Base-by-base conservation (phyloP, 1,139 yeast genomes). In the Diutina sp. region DNA sequence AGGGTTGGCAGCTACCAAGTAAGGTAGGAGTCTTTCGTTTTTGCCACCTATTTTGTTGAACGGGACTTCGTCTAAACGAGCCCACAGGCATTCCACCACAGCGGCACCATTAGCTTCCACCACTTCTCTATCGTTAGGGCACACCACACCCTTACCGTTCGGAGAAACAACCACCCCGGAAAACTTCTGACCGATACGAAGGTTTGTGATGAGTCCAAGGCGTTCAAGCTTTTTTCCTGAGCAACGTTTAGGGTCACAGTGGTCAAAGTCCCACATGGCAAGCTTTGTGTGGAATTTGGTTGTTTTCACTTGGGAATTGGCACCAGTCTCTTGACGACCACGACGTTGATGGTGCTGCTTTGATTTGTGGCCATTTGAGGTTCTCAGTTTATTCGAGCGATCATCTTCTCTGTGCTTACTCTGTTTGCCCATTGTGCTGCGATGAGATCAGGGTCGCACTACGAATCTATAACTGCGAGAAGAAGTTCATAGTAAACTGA, bases 1-100 rank as follows among this genome's bases (percentile, higher is more conserved):
- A 21, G 97, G 95, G 66, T 93, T 93, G 0, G 98, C 97, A 2
- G 99, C 99, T 4, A 93, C 95, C 58, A 93, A 73, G 65, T 91
- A 93, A 0, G 99, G 99, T 59, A 93, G 72, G 28, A 93, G 73
- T 56, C 99, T 74, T 66, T 93, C 97, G 65, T 90, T 79, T 60
- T 82, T 84, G 3, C 99, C 99, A 3, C 99, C 98, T 59, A 93
- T 91, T 66, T 87, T 89, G 60, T 78, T 74, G 69, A 93, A 93
- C 1, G 99, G 99, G n/a, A 93, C 84, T 67, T 93, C 99, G 58
- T 90, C 96, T 28, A 95, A 69, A 60, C 98, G 74, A 0, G 99
- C 99, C 99, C 99, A 93, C 1, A 97, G 90, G 70, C 98, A 93
- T 67, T 93, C 99, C 1, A 93, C 99, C 8, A 93, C 99, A 0